Evolutionary conservation across 2,329 filamentous ascomycete species (phyloP).

Genomic region (Pseudogymnoascus sp.): DNA sequence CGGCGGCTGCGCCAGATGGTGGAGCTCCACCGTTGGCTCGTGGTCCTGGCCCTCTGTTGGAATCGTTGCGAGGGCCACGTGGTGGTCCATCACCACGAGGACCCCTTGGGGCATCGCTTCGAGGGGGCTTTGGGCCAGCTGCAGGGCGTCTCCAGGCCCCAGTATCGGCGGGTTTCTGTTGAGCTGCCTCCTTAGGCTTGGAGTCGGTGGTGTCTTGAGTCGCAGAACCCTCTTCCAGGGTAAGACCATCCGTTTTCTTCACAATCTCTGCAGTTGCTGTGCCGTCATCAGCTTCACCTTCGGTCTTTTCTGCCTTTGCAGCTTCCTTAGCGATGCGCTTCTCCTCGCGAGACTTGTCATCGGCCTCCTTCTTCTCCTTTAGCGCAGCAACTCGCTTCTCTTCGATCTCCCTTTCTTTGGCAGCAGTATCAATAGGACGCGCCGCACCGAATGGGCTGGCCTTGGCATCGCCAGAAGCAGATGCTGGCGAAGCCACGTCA

Average conservation of each 20-base stretch:
- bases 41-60: slow-evolving; percentile 28
- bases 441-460: slow-evolving; percentile 90
- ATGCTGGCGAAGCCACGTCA: slow-evolving; percentile 42
- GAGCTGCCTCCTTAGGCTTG: slow-evolving; percentile 37
- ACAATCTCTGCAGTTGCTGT: slow-evolving; percentile 17
- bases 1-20: slow-evolving; percentile 32
- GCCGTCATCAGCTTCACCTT: slow-evolving; percentile 25
- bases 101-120: slow-evolving; percentile 30
- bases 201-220: slow-evolving; percentile 35
- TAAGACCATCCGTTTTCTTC: slow-evolving; percentile 26
- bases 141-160: slow-evolving; percentile 52
- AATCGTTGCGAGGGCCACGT: slow-evolving; percentile 35
- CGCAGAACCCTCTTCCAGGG: slow-evolving; percentile 27
- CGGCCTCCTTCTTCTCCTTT: slow-evolving; percentile 71
- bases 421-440: slow-evolving; percentile 84
- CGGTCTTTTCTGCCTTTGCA: slow-evolving; percentile 27
- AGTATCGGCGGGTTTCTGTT: slow-evolving; percentile 46
- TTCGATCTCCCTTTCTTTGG: slow-evolving; percentile 81
- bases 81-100: slow-evolving; percentile 29
- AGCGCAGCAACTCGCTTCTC: slow-evolving; percentile 70
- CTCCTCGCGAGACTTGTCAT: slow-evolving; percentile 48
- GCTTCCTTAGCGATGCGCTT: slow-evolving; percentile 56
- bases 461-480: slow-evolving; percentile 59
- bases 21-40: slow-evolving; percentile 35
- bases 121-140: slow-evolving; percentile 30